phyloP scores from a whole-genome alignment of 495 filamentous ascomycete genomes.

The Penicillium steckii region DNA sequence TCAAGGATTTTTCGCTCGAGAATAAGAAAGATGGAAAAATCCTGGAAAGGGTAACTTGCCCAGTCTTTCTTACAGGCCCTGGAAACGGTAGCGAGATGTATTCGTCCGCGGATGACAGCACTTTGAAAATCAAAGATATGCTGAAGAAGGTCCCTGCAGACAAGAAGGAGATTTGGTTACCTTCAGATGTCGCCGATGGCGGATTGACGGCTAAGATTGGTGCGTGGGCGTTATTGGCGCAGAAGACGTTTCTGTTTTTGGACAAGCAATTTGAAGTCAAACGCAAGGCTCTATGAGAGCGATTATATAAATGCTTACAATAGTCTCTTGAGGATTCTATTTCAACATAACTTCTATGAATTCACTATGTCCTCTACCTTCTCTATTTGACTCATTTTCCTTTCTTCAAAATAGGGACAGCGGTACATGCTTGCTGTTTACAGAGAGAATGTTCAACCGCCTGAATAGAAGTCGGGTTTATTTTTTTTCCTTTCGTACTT shows the following conservation, averaged over 20 bases:
- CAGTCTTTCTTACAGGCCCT: slow-evolving; percentile 12
- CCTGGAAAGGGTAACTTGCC: slow-evolving; percentile 10
- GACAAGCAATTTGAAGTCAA: neutral
- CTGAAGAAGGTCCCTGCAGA: neutral
- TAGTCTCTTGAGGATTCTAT: too few relatives aligned
- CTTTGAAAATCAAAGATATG: slow-evolving; percentile 1
- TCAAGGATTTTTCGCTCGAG: slow-evolving; percentile 6
- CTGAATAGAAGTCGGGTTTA: too few relatives aligned
- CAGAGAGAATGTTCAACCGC: too few relatives aligned
- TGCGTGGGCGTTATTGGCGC: slow-evolving; percentile 2
- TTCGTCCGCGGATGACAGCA: neutral
- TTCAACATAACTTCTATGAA: too few relatives aligned
- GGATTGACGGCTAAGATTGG: slow-evolving; percentile 24
- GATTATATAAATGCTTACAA: too few relatives aligned
- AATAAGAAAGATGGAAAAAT: neutral
- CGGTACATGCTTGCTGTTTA: too few relatives aligned
- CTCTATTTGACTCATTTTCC: too few relatives aligned
- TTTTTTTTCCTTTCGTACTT: too few relatives aligned
- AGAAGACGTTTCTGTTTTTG: neutral
- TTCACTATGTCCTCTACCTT: too few relatives aligned
- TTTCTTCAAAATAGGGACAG: too few relatives aligned
- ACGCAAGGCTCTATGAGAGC: too few relatives aligned
- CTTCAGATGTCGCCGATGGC: slow-evolving; percentile 4
- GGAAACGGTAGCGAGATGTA: slow-evolving; percentile 6
- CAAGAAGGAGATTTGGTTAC: slow-evolving; percentile 10